Evolutionary conservation across 495 filamentous ascomycete genomes (phyloP).

Genomic region (Talaromyces wortmannii): DNA sequence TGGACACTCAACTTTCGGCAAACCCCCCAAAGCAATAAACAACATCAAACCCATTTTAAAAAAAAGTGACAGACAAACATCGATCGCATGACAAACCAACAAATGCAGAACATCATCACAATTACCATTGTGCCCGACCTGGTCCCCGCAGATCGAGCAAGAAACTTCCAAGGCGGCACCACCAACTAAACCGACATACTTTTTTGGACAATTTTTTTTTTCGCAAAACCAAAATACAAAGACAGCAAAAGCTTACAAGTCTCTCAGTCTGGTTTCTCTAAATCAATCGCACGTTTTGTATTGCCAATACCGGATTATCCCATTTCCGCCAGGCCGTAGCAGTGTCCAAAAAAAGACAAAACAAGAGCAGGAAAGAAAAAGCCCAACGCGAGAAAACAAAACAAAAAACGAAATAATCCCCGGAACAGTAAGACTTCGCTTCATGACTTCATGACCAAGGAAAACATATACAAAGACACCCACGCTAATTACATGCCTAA

Average conservation of each 20-base stretch:
- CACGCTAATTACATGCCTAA: background rate
- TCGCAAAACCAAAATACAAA: background rate
- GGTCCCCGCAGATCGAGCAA: slow-evolving; percentile 10
- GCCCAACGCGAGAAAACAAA: background rate
- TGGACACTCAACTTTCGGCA: no score
- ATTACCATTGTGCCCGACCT: slow-evolving; percentile 4
- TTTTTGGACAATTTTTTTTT: background rate
- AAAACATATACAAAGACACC: background rate
- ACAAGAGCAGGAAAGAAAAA: background rate
- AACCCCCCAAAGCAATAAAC: background rate
- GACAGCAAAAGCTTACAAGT: no score
- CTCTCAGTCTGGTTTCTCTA: background rate
- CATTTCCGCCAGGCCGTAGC: background rate
- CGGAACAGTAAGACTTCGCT: background rate
- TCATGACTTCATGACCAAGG: background rate
- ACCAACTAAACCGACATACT: background rate
- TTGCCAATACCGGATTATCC: background rate
- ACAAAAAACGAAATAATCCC: background rate
- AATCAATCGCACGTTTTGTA: background rate
- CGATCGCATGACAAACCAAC: slow-evolving; percentile 1
- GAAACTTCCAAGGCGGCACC: slow-evolving; percentile 16
- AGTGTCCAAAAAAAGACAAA: background rate
- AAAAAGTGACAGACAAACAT: background rate
- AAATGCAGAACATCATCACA: slow-evolving; percentile 15
- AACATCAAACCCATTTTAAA: background rate